Base-by-base conservation (phyloP, 805 yeast genomes). In the Metschnikowia kunwiensis region DNA sequence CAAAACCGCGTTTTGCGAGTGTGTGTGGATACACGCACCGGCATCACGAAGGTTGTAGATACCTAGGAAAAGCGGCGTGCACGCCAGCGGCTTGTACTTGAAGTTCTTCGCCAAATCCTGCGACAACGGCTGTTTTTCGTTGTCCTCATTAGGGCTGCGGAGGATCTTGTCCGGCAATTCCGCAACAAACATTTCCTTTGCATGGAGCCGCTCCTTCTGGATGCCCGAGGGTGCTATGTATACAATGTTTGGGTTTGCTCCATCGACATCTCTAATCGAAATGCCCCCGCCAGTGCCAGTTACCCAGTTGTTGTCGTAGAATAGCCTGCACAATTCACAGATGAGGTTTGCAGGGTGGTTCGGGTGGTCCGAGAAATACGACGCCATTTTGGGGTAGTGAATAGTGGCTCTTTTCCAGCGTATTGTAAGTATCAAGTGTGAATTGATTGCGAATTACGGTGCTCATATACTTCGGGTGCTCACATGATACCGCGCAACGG, bases 271-370 rank as follows among this genome's bases (percentile, higher is more conserved):
- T 36, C 81, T 63, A 32, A 89, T 82, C 21, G 95, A 83, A 50
- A 91, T 82, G 3, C 97, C 97, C 21, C 97, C 97, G 3, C 96
- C 97, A 1, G 97, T 91, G 3, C 97, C 97, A 0, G 96, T 81
- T 49, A 86, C 91, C 96, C 96, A 88, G 33, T 85, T 82, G 53
- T 83, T 82, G 48, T 75, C 70, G 57, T 83, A 91, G 56, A 91
- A 86, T 12, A 74, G 63, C 34, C 76, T 68, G 57, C 96, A 88
- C 20, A 89, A 70, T 42, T 82, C 84, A 57, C 95, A 87, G 43
- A 89, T 86, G 50, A 84, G 65, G 51, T 83, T 80, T 2, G 95
- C 95, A 0, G 97, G 95, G 57, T 84, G 91, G 27, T 65, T 57
- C 10, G 78, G 75, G 42, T 74, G 78, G 26, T 44, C 46, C 12